Conservation (phyloP, 441 rosid species). For the Erodium moschatum region DNA sequence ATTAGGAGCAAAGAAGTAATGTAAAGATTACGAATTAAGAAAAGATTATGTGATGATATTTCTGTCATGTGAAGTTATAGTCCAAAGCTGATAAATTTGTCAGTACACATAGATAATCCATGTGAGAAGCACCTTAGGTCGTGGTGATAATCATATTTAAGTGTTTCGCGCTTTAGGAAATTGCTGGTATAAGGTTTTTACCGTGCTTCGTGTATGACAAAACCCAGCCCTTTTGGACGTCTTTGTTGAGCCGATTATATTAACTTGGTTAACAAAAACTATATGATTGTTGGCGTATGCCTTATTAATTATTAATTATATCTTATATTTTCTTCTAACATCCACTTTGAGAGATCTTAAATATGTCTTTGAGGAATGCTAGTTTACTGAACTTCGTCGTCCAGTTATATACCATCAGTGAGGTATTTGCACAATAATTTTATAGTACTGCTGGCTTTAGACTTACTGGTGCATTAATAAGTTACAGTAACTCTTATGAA, state of each 20-base stretch:
- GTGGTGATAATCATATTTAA: background rate
- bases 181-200: background rate
- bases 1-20: background rate
- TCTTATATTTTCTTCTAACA: background rate
- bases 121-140: background rate
- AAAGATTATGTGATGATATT: background rate
- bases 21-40: background rate
- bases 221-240: background rate
- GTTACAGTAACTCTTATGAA: background rate
- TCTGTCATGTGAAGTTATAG: background rate
- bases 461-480: background rate
- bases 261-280: background rate
- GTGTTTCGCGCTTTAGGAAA: background rate
- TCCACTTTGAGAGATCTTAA: background rate
- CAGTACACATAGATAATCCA: background rate
- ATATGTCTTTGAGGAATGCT: background rate
- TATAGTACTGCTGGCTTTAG: background rate
- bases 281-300: background rate
- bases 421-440: slow-evolving; percentile 7
- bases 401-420: background rate
- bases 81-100: background rate
- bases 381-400: background rate
- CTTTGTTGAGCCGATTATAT: slow-evolving; percentile 1
- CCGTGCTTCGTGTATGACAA: background rate
- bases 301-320: background rate